Conservation (phyloP, 2,329 filamentous ascomycete genomes). For the Aspergillus terreus region DNA sequence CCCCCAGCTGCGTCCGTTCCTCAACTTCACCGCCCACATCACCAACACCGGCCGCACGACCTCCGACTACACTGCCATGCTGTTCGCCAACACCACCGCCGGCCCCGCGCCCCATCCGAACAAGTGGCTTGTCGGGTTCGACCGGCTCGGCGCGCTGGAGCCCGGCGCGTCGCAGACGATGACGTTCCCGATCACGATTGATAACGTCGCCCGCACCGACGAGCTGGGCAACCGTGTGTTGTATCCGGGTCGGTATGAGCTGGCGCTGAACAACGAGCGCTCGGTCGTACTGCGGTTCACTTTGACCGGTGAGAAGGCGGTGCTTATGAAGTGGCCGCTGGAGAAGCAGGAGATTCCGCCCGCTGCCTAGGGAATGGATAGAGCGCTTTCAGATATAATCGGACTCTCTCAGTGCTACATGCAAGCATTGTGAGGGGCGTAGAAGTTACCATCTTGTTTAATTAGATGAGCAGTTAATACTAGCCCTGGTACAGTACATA, state of each 20-base stretch:
- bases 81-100: conserved; percentile 36
- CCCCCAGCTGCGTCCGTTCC: conserved; percentile 35
- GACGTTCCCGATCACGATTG: conserved; percentile 35
- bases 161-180: conserved; percentile 23
- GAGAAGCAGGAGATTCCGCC: conserved; percentile 7
- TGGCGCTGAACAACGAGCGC: conserved; percentile 40
- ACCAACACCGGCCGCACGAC: conserved; percentile 33
- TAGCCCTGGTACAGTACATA: no score
- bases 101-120: conserved; percentile 41
- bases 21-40: conserved; percentile 34
- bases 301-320: conserved; percentile 29
- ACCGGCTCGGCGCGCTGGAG: conserved; percentile 27
- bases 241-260: conserved; percentile 40
- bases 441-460: no score
- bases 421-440: no score
- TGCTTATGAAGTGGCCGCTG: conserved; percentile 34
- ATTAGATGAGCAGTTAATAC: no score
- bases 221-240: conserved; percentile 36
- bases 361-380: no score
- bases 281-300: conserved; percentile 30
- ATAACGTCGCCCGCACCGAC: conserved; percentile 36
- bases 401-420: no score
- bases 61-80: conserved; percentile 42
- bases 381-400: no score
- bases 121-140: conserved; percentile 42